Base-by-base conservation (phyloP, 2,329 filamentous ascomycete species). In the Endoconidiophora laricicola region DNA sequence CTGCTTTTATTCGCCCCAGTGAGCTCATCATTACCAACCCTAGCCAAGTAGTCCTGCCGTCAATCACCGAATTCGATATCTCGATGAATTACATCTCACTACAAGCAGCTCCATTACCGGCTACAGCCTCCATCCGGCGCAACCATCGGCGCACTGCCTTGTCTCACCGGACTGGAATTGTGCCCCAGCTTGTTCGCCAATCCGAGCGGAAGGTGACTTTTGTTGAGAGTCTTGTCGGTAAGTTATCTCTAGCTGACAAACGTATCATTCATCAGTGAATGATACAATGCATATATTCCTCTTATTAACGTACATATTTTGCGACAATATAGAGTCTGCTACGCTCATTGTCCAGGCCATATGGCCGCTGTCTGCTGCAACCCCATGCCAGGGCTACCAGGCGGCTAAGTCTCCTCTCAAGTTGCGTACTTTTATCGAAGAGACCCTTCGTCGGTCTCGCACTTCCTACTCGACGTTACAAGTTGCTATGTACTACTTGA, bases 401-500 rank as follows among this genome's bases (percentile, higher is more conserved):
- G 80, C 78, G 53, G 74, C 74, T 61, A 86, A 83, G 62, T 79
- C 83, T 48, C 84, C 95, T 54, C 70, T 98, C 57, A 88, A 90
- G 53, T 73, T 98, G 59, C 84, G 88, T 57, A 94, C 83, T 49
- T 98, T 96, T 63, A 96, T 98, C 59, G 88, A 96, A 66, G 91
- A 96, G 72, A 96, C 91, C 18, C 73, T 98, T 57, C 84, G 88
- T 58, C 80, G 91, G 59, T 98, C 91, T 54, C 81, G 90, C 60
- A 94, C 91, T 41, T 95, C 88, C 69, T 98, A 95, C 69, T 96
- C 90, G 53, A 98, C 91, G 26, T 71, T 98, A 49, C 91, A 96
- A 67, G 91, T 98, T 54, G 90, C 91, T 23, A 72, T 98, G 55
- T 98, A 95, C 65, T 98, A 98, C 63, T 69, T 98, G 60, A 81